A percentile compares a stretch with the other conserved stretches of the same genome.
Conservation (phyloP, 768 basidiomycete species). For the Kwoniella dendrophila region DNA sequence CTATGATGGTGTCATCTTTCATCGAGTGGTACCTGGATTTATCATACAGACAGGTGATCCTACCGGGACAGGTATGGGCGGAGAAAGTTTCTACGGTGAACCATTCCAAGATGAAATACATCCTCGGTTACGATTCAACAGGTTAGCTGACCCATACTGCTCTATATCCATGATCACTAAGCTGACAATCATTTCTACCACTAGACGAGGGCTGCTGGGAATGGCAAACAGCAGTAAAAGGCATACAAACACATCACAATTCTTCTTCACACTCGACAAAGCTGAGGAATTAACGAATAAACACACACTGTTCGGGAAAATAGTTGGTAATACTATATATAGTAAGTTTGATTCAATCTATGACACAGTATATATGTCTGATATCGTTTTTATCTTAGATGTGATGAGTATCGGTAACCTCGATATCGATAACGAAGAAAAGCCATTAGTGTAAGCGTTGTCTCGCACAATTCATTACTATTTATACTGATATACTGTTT, state of each 20-base stretch:
- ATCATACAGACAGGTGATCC: slow-evolving; percentile 93
- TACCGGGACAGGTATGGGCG: slow-evolving; percentile 85
- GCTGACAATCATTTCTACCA: neutral
- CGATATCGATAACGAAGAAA: slow-evolving; percentile 58
- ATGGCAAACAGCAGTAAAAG: slow-evolving; percentile 91
- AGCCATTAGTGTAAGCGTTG: slow-evolving; percentile 59
- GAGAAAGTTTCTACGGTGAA: slow-evolving; percentile 95
- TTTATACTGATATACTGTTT: neutral
- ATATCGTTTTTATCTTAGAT: slow-evolving; percentile 63
- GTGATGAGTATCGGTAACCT: slow-evolving; percentile 87
- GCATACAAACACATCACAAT: slow-evolving; percentile 91
- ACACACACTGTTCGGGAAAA: slow-evolving; percentile 89
- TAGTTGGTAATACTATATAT: slow-evolving; percentile 54
- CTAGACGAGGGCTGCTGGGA: slow-evolving; percentile 80
- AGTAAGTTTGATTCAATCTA: slow-evolving; percentile 34
- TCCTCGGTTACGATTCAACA: slow-evolving; percentile 76
- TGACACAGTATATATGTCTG: neutral
- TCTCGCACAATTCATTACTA: neutral
- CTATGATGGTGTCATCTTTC: slow-evolving; percentile 93
- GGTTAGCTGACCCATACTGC: slow-evolving; percentile 19
- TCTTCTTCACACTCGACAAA: slow-evolving; percentile 89
- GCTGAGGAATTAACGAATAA: slow-evolving; percentile 92
- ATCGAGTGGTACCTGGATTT: slow-evolving; percentile 88
- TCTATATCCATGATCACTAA: neutral
- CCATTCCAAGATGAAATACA: slow-evolving; percentile 94